Percentiles rank a stretch among this genome's conserved stretches.
phyloP scores from a whole-genome alignment of 257 asterid species.

The Lycium barbarum region DNA sequence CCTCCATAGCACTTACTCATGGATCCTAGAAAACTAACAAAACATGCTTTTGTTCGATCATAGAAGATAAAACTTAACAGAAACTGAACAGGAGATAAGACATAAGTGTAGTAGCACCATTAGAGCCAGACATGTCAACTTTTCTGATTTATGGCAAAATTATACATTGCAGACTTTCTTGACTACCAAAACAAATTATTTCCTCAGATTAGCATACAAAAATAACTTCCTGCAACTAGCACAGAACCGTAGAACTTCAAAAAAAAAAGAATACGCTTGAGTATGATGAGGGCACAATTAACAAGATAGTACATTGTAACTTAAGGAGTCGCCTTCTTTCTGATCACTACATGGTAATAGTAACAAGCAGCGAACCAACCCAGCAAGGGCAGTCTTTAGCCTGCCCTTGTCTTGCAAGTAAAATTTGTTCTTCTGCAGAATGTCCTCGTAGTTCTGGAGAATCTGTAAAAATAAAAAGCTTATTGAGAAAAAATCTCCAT shows the following conservation, averaged over 20 bases:
- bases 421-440: constrained; percentile 74
- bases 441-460: constrained; percentile 70
- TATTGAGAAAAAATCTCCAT: not conserved
- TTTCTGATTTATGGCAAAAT: not conserved
- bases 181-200: constrained; percentile 16
- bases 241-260: not conserved
- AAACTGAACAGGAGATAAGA: not conserved
- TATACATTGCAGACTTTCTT: not conserved
- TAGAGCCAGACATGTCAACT: not conserved
- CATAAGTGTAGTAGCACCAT: not conserved
- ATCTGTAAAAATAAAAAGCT: constrained; percentile 53
- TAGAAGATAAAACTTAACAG: constrained; percentile 19
- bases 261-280: constrained; percentile 25
- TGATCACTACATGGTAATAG: constrained; percentile 62
- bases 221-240: not conserved
- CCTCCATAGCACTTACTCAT: constrained; percentile 25
- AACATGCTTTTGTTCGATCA: not conserved
- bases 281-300: constrained; percentile 28
- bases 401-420: constrained; percentile 75
- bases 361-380: constrained; percentile 78
- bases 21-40: not conserved
- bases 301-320: constrained; percentile 59
- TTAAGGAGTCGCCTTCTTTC: constrained; percentile 50
- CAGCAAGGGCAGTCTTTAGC: constrained; percentile 69
- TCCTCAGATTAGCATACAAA: not conserved